Base-by-base conservation (phyloP, 2,329 filamentous ascomycete species). In the Phialemonium atrogriseum region DNA sequence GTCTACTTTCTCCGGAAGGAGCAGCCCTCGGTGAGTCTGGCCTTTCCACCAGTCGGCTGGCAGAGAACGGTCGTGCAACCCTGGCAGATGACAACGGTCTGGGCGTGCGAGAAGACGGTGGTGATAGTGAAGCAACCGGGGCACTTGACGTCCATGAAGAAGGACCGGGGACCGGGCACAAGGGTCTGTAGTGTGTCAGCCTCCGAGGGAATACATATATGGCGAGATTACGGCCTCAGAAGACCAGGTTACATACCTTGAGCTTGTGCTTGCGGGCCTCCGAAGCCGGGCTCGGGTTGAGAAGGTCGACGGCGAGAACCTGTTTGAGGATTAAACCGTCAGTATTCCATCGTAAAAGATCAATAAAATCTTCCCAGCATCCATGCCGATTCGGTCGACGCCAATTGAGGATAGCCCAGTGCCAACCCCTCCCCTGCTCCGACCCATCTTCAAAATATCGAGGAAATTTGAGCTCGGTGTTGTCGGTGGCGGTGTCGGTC, bases 61-160 rank as follows among this genome's bases (percentile, higher is more conserved):
- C 91, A 98, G 47, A 98, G 85, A 52, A 98, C 91, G 57, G 93
- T 95, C 58, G 89, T 94, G 85, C 91, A 98, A 59, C 91, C 91
- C 62, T 87, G 87, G 83, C 91, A 98, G 78, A 96, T 93, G 68
- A 98, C 91, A 66, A 98, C 91, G 64, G 91, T 98, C 79, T 98
- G 91, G 68, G 91, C 91, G 79, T 98, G 91, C 47, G 89, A 96
- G 85, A 96, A 98, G 70, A 98, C 91, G 67, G 91, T 98, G 68
- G 91, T 98, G 80, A 98, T 98, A 68, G 88, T 95, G 83, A 96
- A 98, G 85, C 91, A 98, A 60, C 91, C 91, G 65, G 91, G 91
- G 84, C 91, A 98, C 84, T 98, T 98, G 77, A 98, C 91, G 66
- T 98, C 91, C 91, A 98, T 98, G 85, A 98, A 98, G 84, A 96